Percentiles rank a stretch among this genome's conserved stretches.
Evolutionary conservation across 2,329 filamentous ascomycete genomes (phyloP).

Genomic region (Aspergillus sp.): DNA sequence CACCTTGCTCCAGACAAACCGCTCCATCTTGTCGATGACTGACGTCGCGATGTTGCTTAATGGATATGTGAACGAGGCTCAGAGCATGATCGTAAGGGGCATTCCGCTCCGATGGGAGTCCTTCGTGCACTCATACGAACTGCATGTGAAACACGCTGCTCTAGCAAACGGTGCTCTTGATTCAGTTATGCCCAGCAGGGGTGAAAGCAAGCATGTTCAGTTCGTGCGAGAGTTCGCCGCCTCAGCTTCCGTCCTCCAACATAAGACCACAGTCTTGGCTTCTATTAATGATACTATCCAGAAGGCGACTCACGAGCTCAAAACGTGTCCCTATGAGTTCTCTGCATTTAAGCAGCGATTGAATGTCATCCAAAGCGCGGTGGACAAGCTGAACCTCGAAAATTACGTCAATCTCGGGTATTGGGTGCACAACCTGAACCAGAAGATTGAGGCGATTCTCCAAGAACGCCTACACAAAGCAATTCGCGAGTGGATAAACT

Average conservation of each 20-base stretch:
- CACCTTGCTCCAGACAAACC: slow-evolving; percentile 83
- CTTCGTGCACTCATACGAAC: slow-evolving; percentile 93
- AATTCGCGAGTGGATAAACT: slow-evolving; percentile 80
- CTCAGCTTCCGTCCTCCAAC: slow-evolving; percentile 82
- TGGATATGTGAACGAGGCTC: slow-evolving; percentile 89
- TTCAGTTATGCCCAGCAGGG: slow-evolving; percentile 55
- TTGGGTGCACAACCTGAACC: slow-evolving; percentile 88
- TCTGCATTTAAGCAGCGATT: slow-evolving; percentile 77
- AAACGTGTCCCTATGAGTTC: slow-evolving; percentile 78
- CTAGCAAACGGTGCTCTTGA: slow-evolving; percentile 62
- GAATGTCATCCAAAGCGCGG: slow-evolving; percentile 82
- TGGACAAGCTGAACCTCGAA: slow-evolving; percentile 95
- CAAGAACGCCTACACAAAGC: slow-evolving; percentile 81
- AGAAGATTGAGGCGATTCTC: slow-evolving; percentile 77
- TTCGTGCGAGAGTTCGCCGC: slow-evolving; percentile 93
- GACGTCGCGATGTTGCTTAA: slow-evolving; percentile 85
- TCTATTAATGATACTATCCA: slow-evolving; percentile 79
- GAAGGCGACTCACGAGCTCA: slow-evolving; percentile 78
- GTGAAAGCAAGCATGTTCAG: slow-evolving; percentile 91
- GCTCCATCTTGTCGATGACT: slow-evolving; percentile 79
- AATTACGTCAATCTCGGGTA: slow-evolving; percentile 89
- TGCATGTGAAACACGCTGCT: slow-evolving; percentile 70
- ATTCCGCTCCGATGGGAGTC: slow-evolving; percentile 94
- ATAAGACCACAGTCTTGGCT: slow-evolving; percentile 76
- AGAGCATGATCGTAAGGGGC: slow-evolving; percentile 78